Base-by-base conservation (phyloP, 2,329 filamentous ascomycete genomes). In the Herpotrichia juniperi region DNA sequence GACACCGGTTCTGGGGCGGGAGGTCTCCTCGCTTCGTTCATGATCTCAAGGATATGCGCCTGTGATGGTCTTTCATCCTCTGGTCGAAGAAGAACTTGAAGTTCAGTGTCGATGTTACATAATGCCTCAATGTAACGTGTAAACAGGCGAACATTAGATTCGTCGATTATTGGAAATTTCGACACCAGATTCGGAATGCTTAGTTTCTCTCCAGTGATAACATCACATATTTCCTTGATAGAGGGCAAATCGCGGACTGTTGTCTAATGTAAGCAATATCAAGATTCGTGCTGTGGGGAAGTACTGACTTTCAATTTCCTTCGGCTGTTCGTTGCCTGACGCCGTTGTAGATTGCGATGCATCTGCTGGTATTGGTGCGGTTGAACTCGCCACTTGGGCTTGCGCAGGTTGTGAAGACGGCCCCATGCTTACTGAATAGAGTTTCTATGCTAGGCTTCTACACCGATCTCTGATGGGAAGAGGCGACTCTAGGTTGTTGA, bases 131-230 rank as follows among this genome's bases (percentile, higher is more conserved):
- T 9, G 14, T 32, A 9, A 4, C 30, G 10, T 6, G 9, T 34
- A 16, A 50, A 50, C 2, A 50, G 37, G 16, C 16, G 14, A 2
- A 19, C 39, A 16, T 50, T 50, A 3, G 30, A 25, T n/a, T 32
- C 16, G 19, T 25, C 25, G 2, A 43, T 22, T 1, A n/a, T 43
- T 1, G 6, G 2, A 16, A 43, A 50, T 39, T 50, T 50, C 5
- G 22, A 25, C 5, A 19, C 37, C 1, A 50, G 47, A 2, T 34
- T 14, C 2, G 4, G 6, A 14, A 43, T 32, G 2, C n/a, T 25
- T 9, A 50, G 43, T 1, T 39, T 39, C 19, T 43, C 26, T 1
- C 2, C 4, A 10, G 47, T 37, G 3, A 50, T 39, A 10, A 19
- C 14, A 28, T 30, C 4, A 14, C 26, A 28, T 3, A 47, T 40